phyloP scores from a whole-genome alignment of 805 yeast species.

The Teunomyces funiuensis region DNA sequence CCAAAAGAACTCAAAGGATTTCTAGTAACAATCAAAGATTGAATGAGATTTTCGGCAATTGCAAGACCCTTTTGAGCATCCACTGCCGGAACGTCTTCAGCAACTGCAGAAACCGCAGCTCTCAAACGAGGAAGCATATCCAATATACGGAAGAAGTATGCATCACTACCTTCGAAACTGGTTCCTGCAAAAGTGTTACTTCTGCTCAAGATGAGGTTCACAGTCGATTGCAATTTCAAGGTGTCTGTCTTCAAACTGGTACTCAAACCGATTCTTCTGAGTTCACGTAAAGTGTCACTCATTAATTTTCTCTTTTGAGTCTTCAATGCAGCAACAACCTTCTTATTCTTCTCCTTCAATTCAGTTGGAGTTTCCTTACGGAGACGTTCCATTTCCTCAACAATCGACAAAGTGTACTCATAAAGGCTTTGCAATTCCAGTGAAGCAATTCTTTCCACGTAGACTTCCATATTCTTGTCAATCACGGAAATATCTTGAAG shows the following conservation, averaged over 20 bases:
- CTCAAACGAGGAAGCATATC: conserved; percentile 82
- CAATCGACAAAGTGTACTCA: conserved; percentile 54
- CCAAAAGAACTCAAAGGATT: conserved; percentile 42
- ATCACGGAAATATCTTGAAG: conserved; percentile 52
- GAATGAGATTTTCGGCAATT: conserved; percentile 68
- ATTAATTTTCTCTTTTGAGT: conserved; percentile 78
- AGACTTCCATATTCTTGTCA: conserved; percentile 54
- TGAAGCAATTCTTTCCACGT: conserved; percentile 32
- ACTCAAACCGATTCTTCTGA: conserved; percentile 75
- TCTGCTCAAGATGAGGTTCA: conserved; percentile 60
- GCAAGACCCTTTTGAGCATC: conserved; percentile 79
- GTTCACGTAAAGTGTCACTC: conserved; percentile 72
- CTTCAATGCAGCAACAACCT: conserved; percentile 64
- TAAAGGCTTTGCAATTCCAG: conserved; percentile 49
- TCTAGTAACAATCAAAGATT: conserved; percentile 54
- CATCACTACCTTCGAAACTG: conserved; percentile 42
- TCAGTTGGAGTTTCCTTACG: conserved; percentile 75
- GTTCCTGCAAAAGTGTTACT: conserved; percentile 44
- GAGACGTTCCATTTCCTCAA: conserved; percentile 59
- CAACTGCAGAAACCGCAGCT: conserved; percentile 56
- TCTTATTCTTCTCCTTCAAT: conserved; percentile 72
- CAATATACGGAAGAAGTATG: conserved; percentile 63
- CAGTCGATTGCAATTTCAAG: conserved; percentile 58
- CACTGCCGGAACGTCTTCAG: conserved; percentile 71
- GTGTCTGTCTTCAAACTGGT: conserved; percentile 64